Evolutionary conservation across 345 rosid genomes (phyloP).

Genomic region (Pseudoturritis turrita): DNA sequence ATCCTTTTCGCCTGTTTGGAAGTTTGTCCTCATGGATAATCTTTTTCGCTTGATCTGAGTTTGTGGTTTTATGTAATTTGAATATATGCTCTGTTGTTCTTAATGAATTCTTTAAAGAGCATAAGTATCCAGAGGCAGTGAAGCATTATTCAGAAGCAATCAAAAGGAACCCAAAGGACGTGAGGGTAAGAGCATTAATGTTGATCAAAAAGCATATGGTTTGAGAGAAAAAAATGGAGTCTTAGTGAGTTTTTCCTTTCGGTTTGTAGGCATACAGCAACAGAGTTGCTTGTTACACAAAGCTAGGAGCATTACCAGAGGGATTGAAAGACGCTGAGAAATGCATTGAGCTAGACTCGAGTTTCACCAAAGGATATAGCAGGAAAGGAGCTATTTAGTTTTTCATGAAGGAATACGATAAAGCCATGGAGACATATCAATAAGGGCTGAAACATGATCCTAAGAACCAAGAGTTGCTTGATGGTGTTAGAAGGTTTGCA

Average conservation of each 20-base stretch:
- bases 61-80: too few relatives aligned
- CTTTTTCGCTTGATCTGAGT: too few relatives aligned
- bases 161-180: constrained; percentile 72
- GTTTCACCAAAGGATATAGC: constrained; percentile 83
- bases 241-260: neutral
- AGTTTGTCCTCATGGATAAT: too few relatives aligned
- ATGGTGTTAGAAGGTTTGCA: constrained; percentile 71
- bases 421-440: constrained; percentile 86
- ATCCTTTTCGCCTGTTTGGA: too few relatives aligned
- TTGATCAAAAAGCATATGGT: neutral
- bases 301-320: too few relatives aligned
- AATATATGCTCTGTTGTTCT: too few relatives aligned
- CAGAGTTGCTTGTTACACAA: too few relatives aligned
- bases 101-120: too few relatives aligned
- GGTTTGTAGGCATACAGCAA: constrained; percentile 69
- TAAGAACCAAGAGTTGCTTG: constrained; percentile 82
- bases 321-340: constrained; percentile 96
- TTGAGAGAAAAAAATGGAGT: neutral
- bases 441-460: constrained; percentile 83
- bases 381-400: constrained; percentile 88
- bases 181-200: constrained; percentile 39
- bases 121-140: too few relatives aligned
- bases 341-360: constrained; percentile 92
- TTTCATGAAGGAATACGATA: constrained; percentile 92
- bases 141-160: too few relatives aligned